Base-by-base conservation (phyloP, 768 basidiomycete species). In the Lactarius evosmus region DNA sequence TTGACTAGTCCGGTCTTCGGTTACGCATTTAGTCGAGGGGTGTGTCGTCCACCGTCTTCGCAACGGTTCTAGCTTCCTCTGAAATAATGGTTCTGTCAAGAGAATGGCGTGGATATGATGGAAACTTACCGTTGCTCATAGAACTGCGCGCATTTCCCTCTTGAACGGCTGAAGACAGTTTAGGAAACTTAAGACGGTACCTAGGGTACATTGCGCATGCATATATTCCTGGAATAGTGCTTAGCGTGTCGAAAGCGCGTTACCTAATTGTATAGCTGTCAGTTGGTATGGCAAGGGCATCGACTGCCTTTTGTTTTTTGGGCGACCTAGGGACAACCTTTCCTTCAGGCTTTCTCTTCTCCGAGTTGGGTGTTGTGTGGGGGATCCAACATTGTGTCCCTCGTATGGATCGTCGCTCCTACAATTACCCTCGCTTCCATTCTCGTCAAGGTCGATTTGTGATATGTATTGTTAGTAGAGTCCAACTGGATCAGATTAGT, bases 181-280 rank as follows among this genome's bases (percentile, higher is more conserved):
- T 6, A 46, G 12, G 19, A 46, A 11, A 46, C 4, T 6, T 12
- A n/a, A 44, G n/a, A 46, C 12, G 22, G 22, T n/a, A 19, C 19
- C 83, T 80, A 7, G 69, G 8, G 19, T 14, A 4, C 44, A 46
- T 46, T 46, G 17, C 44, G 44, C 44, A 46, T 46, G 22, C 44
- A 46, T 46, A 46, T 46, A 46, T 46, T 46, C 22, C 44, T 46
- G 44, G 22, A 46, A 46, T 4, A 46, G 44, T 46, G n/a, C 12
- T 46, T 11, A 46, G 22, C 44, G 22, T 41, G 11, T 22, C 22
- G 44, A 46, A 46, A 22, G 44, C 5, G 44, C 44, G n/a, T 46
- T 49, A 49, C 46, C 46, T 49, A 16, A 49, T 25, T 25, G 46
- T 49, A 25, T 49, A 25, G 5, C 5, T 49, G 46, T 49, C 46